Percentiles rank a stretch among this genome's conserved stretches.
Evolutionary conservation across 2,329 filamentous ascomycete genomes (phyloP).

Genomic region (Fusarium abutilonis): DNA sequence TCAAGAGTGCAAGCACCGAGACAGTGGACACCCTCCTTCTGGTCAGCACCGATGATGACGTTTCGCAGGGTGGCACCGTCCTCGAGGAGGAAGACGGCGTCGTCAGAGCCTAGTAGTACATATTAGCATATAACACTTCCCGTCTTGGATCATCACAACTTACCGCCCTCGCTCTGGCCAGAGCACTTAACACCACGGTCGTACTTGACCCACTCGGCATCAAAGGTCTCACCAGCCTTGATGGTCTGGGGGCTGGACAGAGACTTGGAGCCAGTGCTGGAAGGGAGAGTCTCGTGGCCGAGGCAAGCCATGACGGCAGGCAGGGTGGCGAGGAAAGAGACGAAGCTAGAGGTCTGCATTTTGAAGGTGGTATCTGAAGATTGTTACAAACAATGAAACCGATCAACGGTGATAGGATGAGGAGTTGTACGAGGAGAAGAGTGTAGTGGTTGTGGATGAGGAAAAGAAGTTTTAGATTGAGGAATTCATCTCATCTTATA

Average conservation of each 20-base stretch:
- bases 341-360: slow-evolving; percentile 34
- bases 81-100: slow-evolving; percentile 55
- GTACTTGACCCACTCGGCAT: slow-evolving; percentile 49
- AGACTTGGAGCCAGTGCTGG: slow-evolving; percentile 38
- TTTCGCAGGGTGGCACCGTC: slow-evolving; percentile 56
- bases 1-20: slow-evolving; percentile 54
- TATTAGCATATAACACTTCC: not conserved
- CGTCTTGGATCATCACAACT: slow-evolving; percentile 24
- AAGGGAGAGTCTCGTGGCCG: slow-evolving; percentile 43
- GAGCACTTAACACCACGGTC: slow-evolving; percentile 55
- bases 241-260: slow-evolving; percentile 47
- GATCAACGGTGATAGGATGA: slow-evolving; percentile 18
- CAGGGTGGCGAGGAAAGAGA: slow-evolving; percentile 32
- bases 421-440: slow-evolving; percentile 5
- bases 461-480: not conserved
- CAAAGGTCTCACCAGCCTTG: slow-evolving; percentile 42
- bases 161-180: slow-evolving; percentile 55
- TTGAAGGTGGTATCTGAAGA: slow-evolving; percentile 6
- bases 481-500: not conserved
- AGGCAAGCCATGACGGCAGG: slow-evolving; percentile 47
- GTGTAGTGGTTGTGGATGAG: not conserved
- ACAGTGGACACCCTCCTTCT: slow-evolving; percentile 58
- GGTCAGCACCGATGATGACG: slow-evolving; percentile 57
- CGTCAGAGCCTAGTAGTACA: slow-evolving; percentile 17
- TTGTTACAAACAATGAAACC: slow-evolving; percentile 11